These are phyloP conservation scores for Puccinia novopanici DNA, from an alignment of 1,284 basidiomycete genomes.

Conservation along the genomic window DNA sequence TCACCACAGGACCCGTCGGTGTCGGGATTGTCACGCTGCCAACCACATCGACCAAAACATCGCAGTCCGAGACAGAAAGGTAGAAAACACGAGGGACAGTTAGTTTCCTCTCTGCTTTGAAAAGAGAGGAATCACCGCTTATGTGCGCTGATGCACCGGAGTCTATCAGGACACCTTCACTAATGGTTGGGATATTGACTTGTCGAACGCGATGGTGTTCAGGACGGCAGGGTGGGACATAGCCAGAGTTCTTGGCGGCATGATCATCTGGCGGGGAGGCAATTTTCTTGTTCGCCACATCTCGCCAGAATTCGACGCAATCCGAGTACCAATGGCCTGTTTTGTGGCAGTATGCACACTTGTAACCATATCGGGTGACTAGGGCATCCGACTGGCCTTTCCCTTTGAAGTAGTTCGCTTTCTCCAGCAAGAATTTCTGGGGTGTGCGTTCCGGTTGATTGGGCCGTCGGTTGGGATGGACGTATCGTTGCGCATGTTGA, in stretches of 20 bases:
- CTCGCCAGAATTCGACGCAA: background rate
- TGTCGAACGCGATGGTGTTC: background rate
- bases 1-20: background rate
- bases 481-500: background rate
- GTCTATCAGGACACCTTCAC: background rate
- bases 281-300: background rate
- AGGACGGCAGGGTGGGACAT: background rate
- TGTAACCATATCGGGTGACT: background rate
- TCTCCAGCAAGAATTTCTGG: background rate
- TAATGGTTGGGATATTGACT: background rate
- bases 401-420: background rate
- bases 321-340: background rate
- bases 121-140: background rate
- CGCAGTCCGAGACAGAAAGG: background rate
- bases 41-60: background rate
- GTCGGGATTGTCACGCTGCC: slow-evolving; percentile 5
- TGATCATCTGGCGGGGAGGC: background rate
- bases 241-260: background rate
- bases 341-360: background rate
- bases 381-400: background rate
- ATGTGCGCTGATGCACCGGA: background rate
- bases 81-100: background rate
- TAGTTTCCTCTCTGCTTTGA: background rate
- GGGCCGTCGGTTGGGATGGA: background rate
- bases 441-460: background rate